Conservation (phyloP, 2,329 filamentous ascomycete species). For the Hypomyces rosellus region DNA sequence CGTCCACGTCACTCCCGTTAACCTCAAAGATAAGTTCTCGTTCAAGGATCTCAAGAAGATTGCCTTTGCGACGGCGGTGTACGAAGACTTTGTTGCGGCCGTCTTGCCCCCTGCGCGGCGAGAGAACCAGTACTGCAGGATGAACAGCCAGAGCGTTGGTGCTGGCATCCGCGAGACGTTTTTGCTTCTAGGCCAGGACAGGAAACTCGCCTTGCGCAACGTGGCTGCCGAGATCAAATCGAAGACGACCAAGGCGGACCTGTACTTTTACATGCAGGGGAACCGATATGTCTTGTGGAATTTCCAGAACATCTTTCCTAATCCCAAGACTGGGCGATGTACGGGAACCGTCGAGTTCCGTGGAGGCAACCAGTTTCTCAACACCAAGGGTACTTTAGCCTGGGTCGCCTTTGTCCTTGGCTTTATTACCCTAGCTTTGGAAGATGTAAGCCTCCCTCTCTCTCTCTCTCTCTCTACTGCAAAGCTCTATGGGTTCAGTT, state of each 20-base stretch:
- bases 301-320: constrained; percentile 33
- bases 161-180: constrained; percentile 23
- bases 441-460: constrained; percentile 23
- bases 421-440: constrained; percentile 30
- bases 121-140: constrained; percentile 30
- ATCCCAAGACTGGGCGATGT: constrained; percentile 30
- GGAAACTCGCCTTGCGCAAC: constrained; percentile 16
- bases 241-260: constrained; percentile 21
- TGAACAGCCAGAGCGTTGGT: constrained; percentile 26
- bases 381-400: constrained; percentile 30
- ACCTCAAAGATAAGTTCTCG: constrained; percentile 28
- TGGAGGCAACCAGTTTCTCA: constrained; percentile 33
- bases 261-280: constrained; percentile 34
- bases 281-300: constrained; percentile 36
- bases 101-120: constrained; percentile 27
- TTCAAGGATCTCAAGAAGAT: constrained; percentile 30
- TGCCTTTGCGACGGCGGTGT: constrained; percentile 29
- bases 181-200: constrained; percentile 23
- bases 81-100: constrained; percentile 29
- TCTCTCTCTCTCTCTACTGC: background rate
- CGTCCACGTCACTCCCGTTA: constrained; percentile 33
- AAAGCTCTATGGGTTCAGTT: background rate
- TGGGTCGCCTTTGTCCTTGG: constrained; percentile 35
- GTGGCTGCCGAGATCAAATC: constrained; percentile 26
- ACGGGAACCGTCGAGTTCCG: constrained; percentile 35